These are phyloP conservation scores for Nannochloris sp. DNA, from an alignment of 139 green algal species.

Conservation along the genomic window DNA sequence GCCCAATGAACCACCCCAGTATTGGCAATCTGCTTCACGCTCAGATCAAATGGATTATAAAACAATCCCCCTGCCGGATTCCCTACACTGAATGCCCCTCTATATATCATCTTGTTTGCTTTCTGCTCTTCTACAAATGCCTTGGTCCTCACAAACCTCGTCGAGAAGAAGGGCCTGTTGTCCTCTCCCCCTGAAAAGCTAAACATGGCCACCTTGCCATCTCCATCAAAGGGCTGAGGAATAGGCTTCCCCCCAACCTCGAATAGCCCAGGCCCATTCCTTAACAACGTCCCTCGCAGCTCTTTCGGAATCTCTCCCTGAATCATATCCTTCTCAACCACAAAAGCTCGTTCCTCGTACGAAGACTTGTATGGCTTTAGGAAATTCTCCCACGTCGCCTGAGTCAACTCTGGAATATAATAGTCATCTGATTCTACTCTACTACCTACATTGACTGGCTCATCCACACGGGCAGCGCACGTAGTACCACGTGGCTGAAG, in stretches of 20 bases:
- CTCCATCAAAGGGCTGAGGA: constrained; percentile 35
- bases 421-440: too few relatives aligned
- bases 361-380: background rate
- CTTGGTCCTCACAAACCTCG: constrained; percentile 10
- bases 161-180: constrained; percentile 1
- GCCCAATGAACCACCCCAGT: constrained; percentile 33
- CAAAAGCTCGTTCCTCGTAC: constrained; percentile 12
- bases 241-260: constrained; percentile 29
- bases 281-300: constrained; percentile 27
- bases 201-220: constrained; percentile 30
- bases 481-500: background rate
- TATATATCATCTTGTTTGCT: constrained; percentile 29
- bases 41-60: constrained; percentile 31
- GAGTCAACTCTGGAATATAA: background rate
- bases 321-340: constrained; percentile 6
- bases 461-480: background rate
- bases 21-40: constrained; percentile 30
- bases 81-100: constrained; percentile 32
- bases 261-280: constrained; percentile 35
- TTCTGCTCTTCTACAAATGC: constrained; percentile 28
- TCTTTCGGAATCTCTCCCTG: constrained; percentile 28
- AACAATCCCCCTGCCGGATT: constrained; percentile 27
- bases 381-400: background rate
- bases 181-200: constrained; percentile 17
- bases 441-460: background rate